These are phyloP conservation scores for Trapa bicornis DNA, from an alignment of 345 rosid species.

Conservation along the genomic window DNA sequence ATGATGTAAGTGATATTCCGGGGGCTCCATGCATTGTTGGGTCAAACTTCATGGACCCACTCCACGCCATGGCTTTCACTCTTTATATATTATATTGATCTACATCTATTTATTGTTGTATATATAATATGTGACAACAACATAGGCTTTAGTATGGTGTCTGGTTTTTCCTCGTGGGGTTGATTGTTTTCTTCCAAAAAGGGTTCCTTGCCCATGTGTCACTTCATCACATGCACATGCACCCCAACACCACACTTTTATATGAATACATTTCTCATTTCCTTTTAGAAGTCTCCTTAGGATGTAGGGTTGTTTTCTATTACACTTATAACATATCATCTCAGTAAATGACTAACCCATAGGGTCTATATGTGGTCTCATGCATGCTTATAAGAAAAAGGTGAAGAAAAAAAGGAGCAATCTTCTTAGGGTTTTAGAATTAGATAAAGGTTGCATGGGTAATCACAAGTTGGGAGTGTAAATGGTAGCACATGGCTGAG, in stretches of 20 bases:
- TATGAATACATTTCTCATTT: constrained; percentile 11
- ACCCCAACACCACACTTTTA: constrained; percentile 22
- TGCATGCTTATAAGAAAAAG: background rate
- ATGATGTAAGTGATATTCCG: background rate
- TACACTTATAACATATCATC: too few relatives aligned
- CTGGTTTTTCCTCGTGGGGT: background rate
- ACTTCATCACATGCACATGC: constrained; percentile 59
- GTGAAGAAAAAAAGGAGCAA: background rate
- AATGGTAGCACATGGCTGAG: constrained; percentile 47
- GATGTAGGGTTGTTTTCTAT: too few relatives aligned
- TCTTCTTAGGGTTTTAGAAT: constrained; percentile 6
- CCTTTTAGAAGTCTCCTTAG: background rate
- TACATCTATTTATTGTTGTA: background rate
- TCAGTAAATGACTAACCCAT: too few relatives aligned
- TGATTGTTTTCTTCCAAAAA: constrained; percentile 29
- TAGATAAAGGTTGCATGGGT: constrained; percentile 18
- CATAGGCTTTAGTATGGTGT: background rate
- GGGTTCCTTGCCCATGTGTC: constrained; percentile 20
- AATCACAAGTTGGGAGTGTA: background rate
- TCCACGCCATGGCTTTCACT: background rate
- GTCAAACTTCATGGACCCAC: background rate
- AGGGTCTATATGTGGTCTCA: too few relatives aligned
- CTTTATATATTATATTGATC: background rate
- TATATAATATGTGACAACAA: background rate
- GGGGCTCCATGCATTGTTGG: background rate